Base-by-base conservation (phyloP, 768 basidiomycete genomes). In the Russula virescens region DNA sequence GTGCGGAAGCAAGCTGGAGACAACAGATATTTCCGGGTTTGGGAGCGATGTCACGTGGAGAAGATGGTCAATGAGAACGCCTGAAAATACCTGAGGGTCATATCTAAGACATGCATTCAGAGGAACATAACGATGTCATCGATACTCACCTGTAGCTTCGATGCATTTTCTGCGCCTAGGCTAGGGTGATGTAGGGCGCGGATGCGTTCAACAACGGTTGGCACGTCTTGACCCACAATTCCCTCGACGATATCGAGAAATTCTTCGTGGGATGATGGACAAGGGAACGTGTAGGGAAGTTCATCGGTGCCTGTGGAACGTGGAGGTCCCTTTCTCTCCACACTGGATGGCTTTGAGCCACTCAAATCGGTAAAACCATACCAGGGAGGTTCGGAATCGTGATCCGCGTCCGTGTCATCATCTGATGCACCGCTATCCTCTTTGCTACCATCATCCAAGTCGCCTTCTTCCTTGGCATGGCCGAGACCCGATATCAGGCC, bases 251-350 rank as follows among this genome's bases (percentile, higher is more conserved):
- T 87, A 25, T 88, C 83, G n/a, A 96, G 79, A 67, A 98, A 89
- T 61, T 96, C 93, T 50, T 91, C 90, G 68, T 98, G 94, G 13
- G 78, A 85, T 18, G 81, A 73, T 0, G 97, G 97, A 69, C 94
- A 96, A 47, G 89, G 81, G 73, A 98, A 98, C 1, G 92, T 98
- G 72, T 84, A 99, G 0, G 97, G 97, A 3, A 98, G 79, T 61
- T 93, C 91, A 57, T 83, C 80, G 54, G 48, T 28, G 40, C 21
- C 11, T 18, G 13, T 58, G 19, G 38, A 5, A 28, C 26, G 13
- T 6, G 23, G 21, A 38, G 8, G 57, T 13, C 18, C 26, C 11
- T n/a, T 58, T 65, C 10, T 63, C 35, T 57, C 31, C 40, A 5
- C 40, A 38, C 14, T 18, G 10, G 21, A 52, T 26, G 49, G 18